Percentiles rank a stretch among this genome's conserved stretches.
Evolutionary conservation across 768 basidiomycete genomes (phyloP).

Genomic region (Pilatotrama ljubarskyi): DNA sequence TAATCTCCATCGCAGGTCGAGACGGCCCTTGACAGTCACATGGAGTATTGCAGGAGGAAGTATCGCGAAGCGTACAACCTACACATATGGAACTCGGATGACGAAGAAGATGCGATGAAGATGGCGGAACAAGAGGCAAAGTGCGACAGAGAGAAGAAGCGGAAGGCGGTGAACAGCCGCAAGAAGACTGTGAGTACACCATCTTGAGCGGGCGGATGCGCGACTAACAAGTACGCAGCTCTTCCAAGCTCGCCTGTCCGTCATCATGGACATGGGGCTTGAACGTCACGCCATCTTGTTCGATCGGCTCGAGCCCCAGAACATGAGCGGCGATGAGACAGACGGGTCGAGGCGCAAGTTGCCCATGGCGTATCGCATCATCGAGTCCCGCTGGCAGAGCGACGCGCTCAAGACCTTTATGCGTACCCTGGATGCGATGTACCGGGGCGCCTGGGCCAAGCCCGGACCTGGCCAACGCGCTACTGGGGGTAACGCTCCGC

Average conservation of each 20-base stretch:
- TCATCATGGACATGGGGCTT: neutral
- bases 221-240: neutral
- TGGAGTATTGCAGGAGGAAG: slow-evolving; percentile 5
- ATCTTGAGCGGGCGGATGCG: neutral
- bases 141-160: neutral
- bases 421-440: neutral
- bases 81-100: neutral
- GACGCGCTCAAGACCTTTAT: neutral
- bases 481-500: neutral
- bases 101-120: neutral
- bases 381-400: slow-evolving; percentile 10
- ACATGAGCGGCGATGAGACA: slow-evolving; percentile 14
- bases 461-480: neutral
- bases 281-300: neutral
- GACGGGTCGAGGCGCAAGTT: neutral
- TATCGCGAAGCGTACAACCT: neutral
- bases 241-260: neutral
- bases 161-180: neutral
- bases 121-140: neutral
- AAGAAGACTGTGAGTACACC: neutral
- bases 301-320: neutral
- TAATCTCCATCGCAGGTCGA: neutral
- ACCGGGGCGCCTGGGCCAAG: neutral
- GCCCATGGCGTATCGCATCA: neutral
- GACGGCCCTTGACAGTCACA: neutral